Evolutionary conservation across 768 basidiomycete genomes (phyloP), one percentile per base, ranked within the genome.

Genomic region (Mycena olivaceomarginata): DNA sequence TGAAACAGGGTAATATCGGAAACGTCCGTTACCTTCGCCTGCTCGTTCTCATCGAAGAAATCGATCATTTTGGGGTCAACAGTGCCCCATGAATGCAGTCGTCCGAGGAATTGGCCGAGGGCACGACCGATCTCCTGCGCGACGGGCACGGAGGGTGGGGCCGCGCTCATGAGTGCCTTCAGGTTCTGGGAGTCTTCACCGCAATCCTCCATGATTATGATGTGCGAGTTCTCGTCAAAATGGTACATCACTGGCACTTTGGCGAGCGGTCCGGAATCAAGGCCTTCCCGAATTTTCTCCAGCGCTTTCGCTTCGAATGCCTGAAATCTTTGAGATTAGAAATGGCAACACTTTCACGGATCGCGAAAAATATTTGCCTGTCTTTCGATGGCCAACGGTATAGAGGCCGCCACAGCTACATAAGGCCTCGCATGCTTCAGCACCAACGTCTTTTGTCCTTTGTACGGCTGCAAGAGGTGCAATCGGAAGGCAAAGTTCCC

Each of bases 81-180:
- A 31, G 82, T 80, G 53, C 90, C 86, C 89, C 89, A 90, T 9
- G 77, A 76, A 79, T 95, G 94, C 70, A 94, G 63, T 16, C 77
- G 75, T 5, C 85, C 87, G 18, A 94, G 84, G 83, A 94, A 94
- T 60, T 81, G 80, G 2, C 94, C 93, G 0, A 94, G 83, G 2
- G 86, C 89, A 8, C 79, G 65, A 7, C 93, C 94, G 48, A 94
- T 91, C 39, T 88, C 82, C 48, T 82, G 78, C 2, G 87, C 88
- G 41, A 86, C 64, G 12, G 72, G 77, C 5, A 82, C 60, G 1
- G 85, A 78, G 2, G 84, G 84, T 11, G 73, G 45, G 39, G 87
- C 87, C 43, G 85, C 81, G 39, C 86, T 81, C 73, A 90, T 80
- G 7, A 88, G 74, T 8, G 85, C 80, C 79, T 91, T 92, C 66